Base-by-base conservation (phyloP, 2,329 filamentous ascomycete genomes). In the Colletotrichum zoysiae region DNA sequence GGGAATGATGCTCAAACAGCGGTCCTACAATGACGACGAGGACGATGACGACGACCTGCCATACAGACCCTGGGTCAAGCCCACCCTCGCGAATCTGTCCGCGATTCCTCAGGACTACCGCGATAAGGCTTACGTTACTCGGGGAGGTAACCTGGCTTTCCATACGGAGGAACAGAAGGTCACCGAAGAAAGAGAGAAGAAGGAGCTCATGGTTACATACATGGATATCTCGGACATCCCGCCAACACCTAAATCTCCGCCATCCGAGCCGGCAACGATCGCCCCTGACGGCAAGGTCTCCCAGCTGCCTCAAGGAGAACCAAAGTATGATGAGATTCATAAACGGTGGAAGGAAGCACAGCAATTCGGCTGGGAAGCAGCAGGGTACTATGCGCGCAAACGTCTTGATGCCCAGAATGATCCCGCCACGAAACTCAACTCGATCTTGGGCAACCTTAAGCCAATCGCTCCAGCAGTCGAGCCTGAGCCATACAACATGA, bases 1-100 rank as follows among this genome's bases (percentile, higher is more conserved):
- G 77, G 91, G 93, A 60, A 90, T 92, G 84, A 90, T 92, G 75
- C 82, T 91, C 64, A 91, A 90, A 76, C 85, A 86, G 74, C 84
- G 86, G n/a, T 80, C 79, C 26, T 73, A 78, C 57, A 82, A 85
- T 9, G 84, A 85, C 38, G 83, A 85, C 56, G 87, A 89, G 2
- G 88, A 91, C 0, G 87, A 91, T 14, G 86, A 89, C 4, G 83
- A 86, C 0, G 87, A 89, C 65, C 77, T 86, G 58, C 84, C 85
- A 6, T 85, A 88, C 67, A 83, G 85, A 65, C 82, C 88, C 62
- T 89, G 90, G 86, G 78, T 83, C 51, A 83, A 85, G 30, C 87
- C 87, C 1, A 78, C 80, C 18, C 75, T 79, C 1, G 81, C 86
- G 16, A 83, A 89, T 76, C 85, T 90, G 71, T 79, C 83, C 3